A percentile compares a stretch with the other conserved stretches of the same genome.
Conservation (phyloP, 2,329 filamentous ascomycete species). For the Cytospora piceicola region DNA sequence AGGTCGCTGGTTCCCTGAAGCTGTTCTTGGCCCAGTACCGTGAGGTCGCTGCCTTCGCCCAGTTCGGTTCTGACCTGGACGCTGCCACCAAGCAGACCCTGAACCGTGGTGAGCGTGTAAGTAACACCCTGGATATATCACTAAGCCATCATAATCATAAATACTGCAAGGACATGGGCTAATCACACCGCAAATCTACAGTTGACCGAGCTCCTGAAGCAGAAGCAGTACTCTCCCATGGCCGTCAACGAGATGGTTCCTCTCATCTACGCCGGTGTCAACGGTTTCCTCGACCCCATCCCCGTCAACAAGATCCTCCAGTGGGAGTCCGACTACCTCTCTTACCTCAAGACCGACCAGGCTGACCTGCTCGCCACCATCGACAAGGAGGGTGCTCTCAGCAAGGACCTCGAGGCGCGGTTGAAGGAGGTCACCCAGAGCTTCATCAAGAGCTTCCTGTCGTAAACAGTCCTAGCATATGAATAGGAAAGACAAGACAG, state of each 20-base stretch:
- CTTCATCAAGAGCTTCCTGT: slow-evolving; percentile 94
- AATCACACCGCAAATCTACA: slow-evolving; percentile 41
- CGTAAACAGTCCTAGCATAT: slow-evolving; percentile 50
- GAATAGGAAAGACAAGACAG: slow-evolving; percentile 35
- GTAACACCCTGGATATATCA: slow-evolving; percentile 39
- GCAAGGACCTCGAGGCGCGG: slow-evolving; percentile 88
- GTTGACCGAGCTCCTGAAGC: slow-evolving; percentile 97
- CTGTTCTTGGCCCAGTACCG: slow-evolving; percentile 99
- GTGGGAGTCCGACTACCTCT: slow-evolving; percentile 95
- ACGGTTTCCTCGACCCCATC: slow-evolving; percentile 87
- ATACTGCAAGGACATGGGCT: slow-evolving; percentile 31
- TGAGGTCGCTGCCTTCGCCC: slow-evolving; percentile 99
- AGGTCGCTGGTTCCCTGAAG: slow-evolving; percentile 99
- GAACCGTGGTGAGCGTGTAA: slow-evolving; percentile 94
- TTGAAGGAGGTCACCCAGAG: slow-evolving; percentile 73
- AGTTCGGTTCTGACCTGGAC: slow-evolving; percentile 99
- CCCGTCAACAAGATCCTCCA: slow-evolving; percentile 88
- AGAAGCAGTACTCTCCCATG: slow-evolving; percentile 99
- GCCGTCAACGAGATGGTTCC: slow-evolving; percentile 99
- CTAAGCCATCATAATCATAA: background rate
- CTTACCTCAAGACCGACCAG: slow-evolving; percentile 91
- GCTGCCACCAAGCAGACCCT: slow-evolving; percentile 99
- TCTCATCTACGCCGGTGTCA: slow-evolving; percentile 98
- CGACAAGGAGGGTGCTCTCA: slow-evolving; percentile 92
- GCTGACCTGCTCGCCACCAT: slow-evolving; percentile 80